Percentiles rank a stretch among this genome's conserved stretches.
Evolutionary conservation across 2,329 filamentous ascomycete genomes (phyloP).

Genomic region (Neoascochyta sp.): DNA sequence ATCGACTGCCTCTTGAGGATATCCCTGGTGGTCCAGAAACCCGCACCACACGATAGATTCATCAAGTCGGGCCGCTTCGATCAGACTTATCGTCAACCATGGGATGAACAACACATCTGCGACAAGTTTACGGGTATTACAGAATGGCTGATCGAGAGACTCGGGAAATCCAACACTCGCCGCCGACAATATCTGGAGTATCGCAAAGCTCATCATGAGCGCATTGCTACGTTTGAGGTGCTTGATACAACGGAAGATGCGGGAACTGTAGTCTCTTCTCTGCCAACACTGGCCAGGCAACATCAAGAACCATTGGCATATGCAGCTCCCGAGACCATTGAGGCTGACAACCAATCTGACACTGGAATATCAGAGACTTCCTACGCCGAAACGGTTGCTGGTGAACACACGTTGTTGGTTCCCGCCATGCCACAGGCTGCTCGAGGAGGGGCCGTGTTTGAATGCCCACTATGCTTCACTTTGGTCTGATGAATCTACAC

Average conservation of each 20-base stretch:
- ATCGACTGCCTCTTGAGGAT: constrained; percentile 3
- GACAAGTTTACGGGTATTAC: constrained; percentile 3
- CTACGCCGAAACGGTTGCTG: constrained; percentile 1
- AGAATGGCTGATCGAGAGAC: constrained; percentile 2
- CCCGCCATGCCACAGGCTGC: constrained; percentile 2
- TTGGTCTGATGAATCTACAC: constrained; percentile 1
- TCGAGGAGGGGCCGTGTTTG: constrained; percentile 1
- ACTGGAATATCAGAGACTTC: constrained; percentile 1
- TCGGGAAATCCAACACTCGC: constrained; percentile 4
- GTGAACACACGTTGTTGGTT: background rate
- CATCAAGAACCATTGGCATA: background rate
- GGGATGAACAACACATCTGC: constrained; percentile 1
- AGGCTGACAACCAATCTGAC: background rate
- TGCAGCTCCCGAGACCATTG: background rate
- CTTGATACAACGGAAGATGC: background rate
- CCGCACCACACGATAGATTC: constrained; percentile 3
- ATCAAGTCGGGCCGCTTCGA: constrained; percentile 3
- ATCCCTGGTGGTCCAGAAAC: constrained; percentile 4
- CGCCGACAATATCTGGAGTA: constrained; percentile 3
- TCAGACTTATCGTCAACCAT: constrained; percentile 2
- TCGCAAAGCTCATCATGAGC: constrained; percentile 1
- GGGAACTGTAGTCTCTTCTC: background rate
- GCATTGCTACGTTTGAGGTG: background rate
- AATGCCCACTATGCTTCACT: constrained; percentile 2
- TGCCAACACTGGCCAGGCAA: background rate